Base-by-base conservation (phyloP, 23 red algal genomes). In the Gracilariopsis chorda region DNA sequence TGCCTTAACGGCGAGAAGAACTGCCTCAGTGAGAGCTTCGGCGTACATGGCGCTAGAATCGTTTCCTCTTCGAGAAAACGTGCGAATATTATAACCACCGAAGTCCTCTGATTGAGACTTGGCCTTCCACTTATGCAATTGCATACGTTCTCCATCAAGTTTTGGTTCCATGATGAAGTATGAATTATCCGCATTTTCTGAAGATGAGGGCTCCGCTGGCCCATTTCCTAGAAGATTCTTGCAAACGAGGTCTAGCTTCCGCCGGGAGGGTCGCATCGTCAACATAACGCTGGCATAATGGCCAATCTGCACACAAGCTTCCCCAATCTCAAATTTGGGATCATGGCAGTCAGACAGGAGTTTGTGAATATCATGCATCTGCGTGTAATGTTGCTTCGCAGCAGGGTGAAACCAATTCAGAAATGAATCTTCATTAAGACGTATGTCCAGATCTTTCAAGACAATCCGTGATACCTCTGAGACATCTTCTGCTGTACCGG, bases 101-200 rank as follows among this genome's bases (percentile, higher is more conserved):
- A 30, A 20, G 1, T 4, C 32, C 10, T 43, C 65, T 8, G 58
- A 23, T n/a, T 53, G 36, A 76, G 28, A 40, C 2, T 51, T 43
- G 8, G 16, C 77, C 27, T 30, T 82, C 77, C 77, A 81, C 52
- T 92, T 92, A 55, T 97, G 95, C 21, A 97, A 6, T 79, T 97
- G 95, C 71, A 97, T 71, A 34, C 95, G 80, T 55, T 97, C 86
- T 12, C 95, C 95, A 78, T 97, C 95, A 32, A 93, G 84, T 41
- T 97, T 97, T 19, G 95, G 95, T 53, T 97, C 95, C 95, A 97
- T 75, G 1, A 88, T 69, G 44, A 92, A 91, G 59, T 89, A 89
- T 14, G 65, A 52, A 58, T 61, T 35, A 35, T 89, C 65, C 24
- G 34, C 55, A 1, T 17, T 48, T 24, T 53, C 52, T 4, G 29